These are phyloP conservation scores for Rhizodiscina lignyota DNA, from an alignment of 495 filamentous ascomycete species.

Conservation along the genomic window DNA sequence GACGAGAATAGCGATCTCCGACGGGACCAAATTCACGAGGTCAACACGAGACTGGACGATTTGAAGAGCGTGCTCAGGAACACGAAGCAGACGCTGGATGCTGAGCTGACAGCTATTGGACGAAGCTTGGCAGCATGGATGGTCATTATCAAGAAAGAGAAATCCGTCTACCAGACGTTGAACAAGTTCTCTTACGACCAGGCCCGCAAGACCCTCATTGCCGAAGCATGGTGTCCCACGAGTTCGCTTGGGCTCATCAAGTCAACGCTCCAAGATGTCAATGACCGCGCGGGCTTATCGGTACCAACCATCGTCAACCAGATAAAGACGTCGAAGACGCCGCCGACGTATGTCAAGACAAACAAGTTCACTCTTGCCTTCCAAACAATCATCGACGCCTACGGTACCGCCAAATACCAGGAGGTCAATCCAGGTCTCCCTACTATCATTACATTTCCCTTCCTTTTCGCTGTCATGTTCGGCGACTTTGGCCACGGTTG, in stretches of 20 bases:
- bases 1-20: constrained; percentile 92
- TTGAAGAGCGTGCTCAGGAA: constrained; percentile 81
- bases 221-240: constrained; percentile 92
- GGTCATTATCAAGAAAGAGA: constrained; percentile 94
- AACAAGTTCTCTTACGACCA: constrained; percentile 96
- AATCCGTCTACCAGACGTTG: constrained; percentile 90
- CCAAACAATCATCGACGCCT: constrained; percentile 97
- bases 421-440: constrained; percentile 94
- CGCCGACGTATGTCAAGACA: constrained; percentile 87
- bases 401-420: constrained; percentile 89
- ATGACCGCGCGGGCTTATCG: constrained; percentile 80
- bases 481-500: constrained; percentile 86
- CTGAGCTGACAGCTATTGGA: constrained; percentile 82
- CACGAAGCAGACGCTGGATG: constrained; percentile 90
- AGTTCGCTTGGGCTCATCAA: constrained; percentile 83
- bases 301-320: constrained; percentile 97
- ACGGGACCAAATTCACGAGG: constrained; percentile 88
- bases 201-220: constrained; percentile 86
- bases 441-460: constrained; percentile 92
- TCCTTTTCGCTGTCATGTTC: constrained; percentile 98
- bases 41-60: constrained; percentile 81
- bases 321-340: constrained; percentile 88
- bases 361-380: constrained; percentile 98
- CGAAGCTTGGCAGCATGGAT: constrained; percentile 86
- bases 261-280: constrained; percentile 92